Conservation (phyloP, 2,329 filamentous ascomycete genomes). For the Colletotrichum shisoi region DNA sequence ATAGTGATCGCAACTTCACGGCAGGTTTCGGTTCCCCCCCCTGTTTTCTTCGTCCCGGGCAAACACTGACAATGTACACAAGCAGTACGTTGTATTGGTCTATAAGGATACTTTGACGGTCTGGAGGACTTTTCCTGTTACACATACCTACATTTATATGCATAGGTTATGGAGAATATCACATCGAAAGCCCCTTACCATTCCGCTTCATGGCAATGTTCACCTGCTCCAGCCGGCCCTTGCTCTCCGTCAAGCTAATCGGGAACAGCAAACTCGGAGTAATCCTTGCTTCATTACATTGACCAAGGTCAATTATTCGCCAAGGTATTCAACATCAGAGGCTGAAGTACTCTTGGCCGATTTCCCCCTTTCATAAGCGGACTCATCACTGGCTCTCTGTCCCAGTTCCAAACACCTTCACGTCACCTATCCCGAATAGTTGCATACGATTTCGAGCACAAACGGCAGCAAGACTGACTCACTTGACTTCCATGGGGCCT, state of each 20-base stretch:
- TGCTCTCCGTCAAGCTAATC: no score
- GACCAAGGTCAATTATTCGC: no score
- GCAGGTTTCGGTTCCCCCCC: no score
- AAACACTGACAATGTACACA: background rate
- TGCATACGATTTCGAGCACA: background rate
- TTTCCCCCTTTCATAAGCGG: background rate
- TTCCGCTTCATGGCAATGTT: no score
- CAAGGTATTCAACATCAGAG: no score
- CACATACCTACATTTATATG: no score
- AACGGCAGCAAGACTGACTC: background rate
- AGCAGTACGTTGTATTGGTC: background rate
- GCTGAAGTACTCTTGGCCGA: background rate
- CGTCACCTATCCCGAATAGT: background rate
- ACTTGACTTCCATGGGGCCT: background rate
- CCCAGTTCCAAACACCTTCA: background rate
- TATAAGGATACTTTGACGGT: background rate
- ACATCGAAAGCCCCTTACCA: no score
- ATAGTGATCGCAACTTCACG: background rate
- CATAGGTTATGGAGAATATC: no score
- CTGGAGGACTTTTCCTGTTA: background rate
- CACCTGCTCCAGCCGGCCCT: background rate
- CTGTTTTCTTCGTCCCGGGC: background rate
- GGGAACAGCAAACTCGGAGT: no score
- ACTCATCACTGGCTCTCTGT: background rate
- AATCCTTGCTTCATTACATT: no score